phyloP scores from a whole-genome alignment of 1,284 basidiomycete species.

The Apiotrichum porosum region DNA sequence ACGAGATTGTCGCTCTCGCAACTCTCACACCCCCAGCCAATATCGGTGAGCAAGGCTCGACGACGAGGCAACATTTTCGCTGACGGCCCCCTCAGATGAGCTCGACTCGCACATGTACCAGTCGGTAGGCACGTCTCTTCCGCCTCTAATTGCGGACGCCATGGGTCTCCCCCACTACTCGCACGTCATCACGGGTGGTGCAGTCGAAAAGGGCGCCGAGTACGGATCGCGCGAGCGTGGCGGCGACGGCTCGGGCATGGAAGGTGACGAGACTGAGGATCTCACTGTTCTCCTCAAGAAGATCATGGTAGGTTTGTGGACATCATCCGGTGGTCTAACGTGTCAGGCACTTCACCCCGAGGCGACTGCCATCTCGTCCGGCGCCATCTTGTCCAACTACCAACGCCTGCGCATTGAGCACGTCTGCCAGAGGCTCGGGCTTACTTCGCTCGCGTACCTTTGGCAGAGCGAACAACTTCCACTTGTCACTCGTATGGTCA shows the following conservation, averaged over 20 bases:
- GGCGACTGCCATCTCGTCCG: conserved; percentile 81
- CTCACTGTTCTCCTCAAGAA: conserved; percentile 67
- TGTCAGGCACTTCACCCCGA: conserved; percentile 70
- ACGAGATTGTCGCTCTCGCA: conserved; percentile 82
- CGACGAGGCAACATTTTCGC: neutral
- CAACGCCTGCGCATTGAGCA: conserved; percentile 96
- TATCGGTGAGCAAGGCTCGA: conserved; percentile 65
- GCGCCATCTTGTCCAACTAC: conserved; percentile 96
- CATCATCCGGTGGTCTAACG: too few relatives aligned
- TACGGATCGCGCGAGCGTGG: conserved; percentile 60
- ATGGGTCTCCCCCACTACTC: conserved; percentile 83
- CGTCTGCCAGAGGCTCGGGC: conserved; percentile 79
- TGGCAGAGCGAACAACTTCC: conserved; percentile 89
- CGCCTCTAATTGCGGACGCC: conserved; percentile 79
- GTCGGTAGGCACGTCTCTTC: conserved; percentile 92
- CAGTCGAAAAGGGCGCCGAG: conserved; percentile 74
- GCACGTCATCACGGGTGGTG: conserved; percentile 70
- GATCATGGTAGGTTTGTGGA: conserved; percentile 68
- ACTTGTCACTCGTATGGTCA: conserved; percentile 81
- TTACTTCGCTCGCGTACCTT: conserved; percentile 80
- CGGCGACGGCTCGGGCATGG: conserved; percentile 53
- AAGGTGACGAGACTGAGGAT: conserved; percentile 95
- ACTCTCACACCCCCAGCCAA: conserved; percentile 77
- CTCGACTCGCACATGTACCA: conserved; percentile 99
- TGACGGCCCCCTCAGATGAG: conserved; percentile 63